Evolutionary conservation across 768 basidiomycete genomes (phyloP).

Genomic region (Tricholomella constricta): DNA sequence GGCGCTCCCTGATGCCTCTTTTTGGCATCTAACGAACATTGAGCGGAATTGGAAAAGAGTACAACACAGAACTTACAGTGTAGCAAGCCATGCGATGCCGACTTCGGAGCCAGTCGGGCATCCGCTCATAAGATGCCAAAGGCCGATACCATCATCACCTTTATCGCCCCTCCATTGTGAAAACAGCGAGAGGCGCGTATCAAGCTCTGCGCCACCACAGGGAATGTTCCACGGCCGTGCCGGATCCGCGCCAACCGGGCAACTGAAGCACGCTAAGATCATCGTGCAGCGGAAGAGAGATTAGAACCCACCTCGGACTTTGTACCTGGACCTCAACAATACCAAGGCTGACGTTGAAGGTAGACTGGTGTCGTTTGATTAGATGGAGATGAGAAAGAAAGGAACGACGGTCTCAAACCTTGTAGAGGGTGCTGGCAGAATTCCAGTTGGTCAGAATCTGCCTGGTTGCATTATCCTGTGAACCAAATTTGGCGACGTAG

Average conservation of each 20-base stretch:
- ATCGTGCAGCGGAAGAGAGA: neutral
- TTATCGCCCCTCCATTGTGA: constrained; percentile 79
- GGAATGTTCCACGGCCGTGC: constrained; percentile 74
- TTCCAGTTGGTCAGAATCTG: constrained; percentile 84
- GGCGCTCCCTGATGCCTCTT: constrained; percentile 45
- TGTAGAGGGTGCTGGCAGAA: constrained; percentile 72
- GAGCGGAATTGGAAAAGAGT: neutral
- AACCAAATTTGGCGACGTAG: constrained; percentile 67
- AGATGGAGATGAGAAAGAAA: neutral
- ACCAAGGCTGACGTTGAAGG: constrained; percentile 85
- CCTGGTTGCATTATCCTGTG: constrained; percentile 63
- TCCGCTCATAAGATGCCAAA: constrained; percentile 90
- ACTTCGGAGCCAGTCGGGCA: constrained; percentile 81
- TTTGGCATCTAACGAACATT: constrained; percentile 49
- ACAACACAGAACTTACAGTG: constrained; percentile 49
- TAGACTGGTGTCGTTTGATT: constrained; percentile 39
- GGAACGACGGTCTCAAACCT: constrained; percentile 35
- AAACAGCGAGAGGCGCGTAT: constrained; percentile 75
- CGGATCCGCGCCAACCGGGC: constrained; percentile 57
- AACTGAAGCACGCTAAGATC: constrained; percentile 38
- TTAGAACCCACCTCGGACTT: constrained; percentile 43
- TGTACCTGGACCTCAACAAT: constrained; percentile 81
- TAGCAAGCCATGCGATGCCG: constrained; percentile 88
- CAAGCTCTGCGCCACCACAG: constrained; percentile 60
- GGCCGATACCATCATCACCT: constrained; percentile 71